Evolutionary conservation across 2,329 filamentous ascomycete species (phyloP).

Genomic region (Penicillium sp.): DNA sequence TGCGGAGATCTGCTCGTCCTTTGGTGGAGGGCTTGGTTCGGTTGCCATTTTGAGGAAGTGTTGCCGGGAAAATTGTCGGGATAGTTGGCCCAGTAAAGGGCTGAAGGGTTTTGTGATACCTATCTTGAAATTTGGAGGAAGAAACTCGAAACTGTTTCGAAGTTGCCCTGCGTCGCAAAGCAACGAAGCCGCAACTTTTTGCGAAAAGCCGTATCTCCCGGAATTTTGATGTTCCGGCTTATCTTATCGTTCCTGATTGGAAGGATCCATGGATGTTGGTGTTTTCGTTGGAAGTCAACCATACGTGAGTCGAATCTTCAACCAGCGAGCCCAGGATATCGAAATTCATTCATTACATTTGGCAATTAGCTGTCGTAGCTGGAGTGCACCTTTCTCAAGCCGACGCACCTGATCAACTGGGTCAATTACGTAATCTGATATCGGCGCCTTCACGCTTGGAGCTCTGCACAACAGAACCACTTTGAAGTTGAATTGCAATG

Average conservation of each 20-base stretch:
- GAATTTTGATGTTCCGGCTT: slow-evolving; percentile 25
- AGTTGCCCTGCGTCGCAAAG: slow-evolving; percentile 6
- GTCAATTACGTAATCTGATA: slow-evolving; percentile 5
- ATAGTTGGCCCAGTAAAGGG: slow-evolving; percentile 30
- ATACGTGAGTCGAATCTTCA: no score
- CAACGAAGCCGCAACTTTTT: slow-evolving; percentile 19
- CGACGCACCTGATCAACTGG: no score
- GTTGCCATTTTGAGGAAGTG: slow-evolving; percentile 30
- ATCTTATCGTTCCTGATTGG: slow-evolving; percentile 28
- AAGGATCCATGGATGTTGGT: no score
- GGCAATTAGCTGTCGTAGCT: no score
- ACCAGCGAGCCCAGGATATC: no score
- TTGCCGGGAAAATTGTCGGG: slow-evolving; percentile 6
- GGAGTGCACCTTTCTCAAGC: no score
- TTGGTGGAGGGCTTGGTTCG: slow-evolving; percentile 18
- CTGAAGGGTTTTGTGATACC: slow-evolving; percentile 26
- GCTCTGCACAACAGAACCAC: not conserved
- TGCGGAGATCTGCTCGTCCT: slow-evolving; percentile 22
- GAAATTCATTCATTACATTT: no score
- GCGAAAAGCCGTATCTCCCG: slow-evolving; percentile 24
- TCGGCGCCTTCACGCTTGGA: not conserved
- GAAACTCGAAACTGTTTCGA: slow-evolving; percentile 5
- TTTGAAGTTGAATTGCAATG: not conserved
- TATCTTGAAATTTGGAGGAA: slow-evolving; percentile 30
- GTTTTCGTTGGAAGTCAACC: no score